phyloP scores from a whole-genome alignment of 225 moss, liverwort and hornwort species.

The Asterella californica region DNA sequence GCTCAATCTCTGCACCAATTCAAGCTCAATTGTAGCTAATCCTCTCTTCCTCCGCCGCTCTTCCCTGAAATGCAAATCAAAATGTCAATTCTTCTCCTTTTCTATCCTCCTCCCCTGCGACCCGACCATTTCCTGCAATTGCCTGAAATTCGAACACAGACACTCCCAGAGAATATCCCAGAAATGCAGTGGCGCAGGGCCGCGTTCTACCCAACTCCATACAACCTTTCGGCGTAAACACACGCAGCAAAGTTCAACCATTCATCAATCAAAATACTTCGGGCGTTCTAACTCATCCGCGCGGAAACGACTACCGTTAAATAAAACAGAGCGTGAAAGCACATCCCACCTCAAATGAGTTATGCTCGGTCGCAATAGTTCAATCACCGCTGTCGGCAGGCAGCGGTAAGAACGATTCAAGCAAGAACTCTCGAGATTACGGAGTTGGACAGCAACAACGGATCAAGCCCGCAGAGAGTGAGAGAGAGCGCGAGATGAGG shows the following conservation, averaged over 20 bases:
- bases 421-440: neutral
- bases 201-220: neutral
- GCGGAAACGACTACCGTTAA: neutral
- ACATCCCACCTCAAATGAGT: conserved; percentile 1
- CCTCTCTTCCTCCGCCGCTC: conserved; percentile 16
- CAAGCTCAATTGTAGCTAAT: conserved; percentile 13
- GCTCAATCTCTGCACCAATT: conserved; percentile 8
- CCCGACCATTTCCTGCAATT: neutral
- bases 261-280: neutral
- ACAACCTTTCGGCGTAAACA: neutral
- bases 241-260: neutral
- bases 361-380: conserved; percentile 2
- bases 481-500: neutral
- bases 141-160: neutral
- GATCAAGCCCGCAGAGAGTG: neutral
- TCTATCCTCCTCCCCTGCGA: too few species aligned
- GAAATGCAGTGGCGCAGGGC: neutral
- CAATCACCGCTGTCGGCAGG: conserved; percentile 4
- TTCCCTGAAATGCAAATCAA: conserved; percentile 8
- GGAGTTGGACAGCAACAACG: conserved; percentile 5
- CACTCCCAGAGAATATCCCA: neutral
- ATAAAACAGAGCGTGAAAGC: neutral
- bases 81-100: neutral
- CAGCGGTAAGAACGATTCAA: neutral
- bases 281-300: neutral